Evolutionary conservation across 768 basidiomycete genomes (phyloP).

Genomic region (Suillus ampliporus): DNA sequence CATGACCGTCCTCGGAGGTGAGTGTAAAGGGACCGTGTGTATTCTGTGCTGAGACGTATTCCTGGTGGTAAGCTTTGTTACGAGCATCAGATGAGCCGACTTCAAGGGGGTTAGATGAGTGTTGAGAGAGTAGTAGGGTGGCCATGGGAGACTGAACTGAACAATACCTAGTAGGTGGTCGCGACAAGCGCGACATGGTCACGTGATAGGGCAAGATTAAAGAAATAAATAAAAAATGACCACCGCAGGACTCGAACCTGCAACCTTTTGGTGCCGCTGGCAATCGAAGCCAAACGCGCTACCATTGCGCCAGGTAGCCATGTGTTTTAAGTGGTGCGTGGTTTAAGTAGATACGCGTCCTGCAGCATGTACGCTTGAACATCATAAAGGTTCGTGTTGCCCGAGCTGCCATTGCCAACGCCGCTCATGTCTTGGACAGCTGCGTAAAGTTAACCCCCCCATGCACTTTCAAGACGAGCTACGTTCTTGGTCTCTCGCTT

Average conservation of each 20-base stretch:
- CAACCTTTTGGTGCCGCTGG: conserved; percentile 86
- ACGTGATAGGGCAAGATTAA: conserved; percentile 3
- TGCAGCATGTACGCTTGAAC: not conserved
- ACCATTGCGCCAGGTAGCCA: conserved; percentile 91
- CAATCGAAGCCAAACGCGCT: conserved; percentile 95
- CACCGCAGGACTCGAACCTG: conserved; percentile 97
- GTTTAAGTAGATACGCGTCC: not conserved
- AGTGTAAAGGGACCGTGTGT: conserved; percentile 34
- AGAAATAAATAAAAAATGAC: conserved; percentile 52
- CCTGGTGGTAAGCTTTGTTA: conserved; percentile 51
- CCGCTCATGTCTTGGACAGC: conserved; percentile 34
- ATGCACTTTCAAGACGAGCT: conserved; percentile 52
- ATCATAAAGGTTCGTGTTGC: conserved; percentile 10
- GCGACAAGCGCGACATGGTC: conserved; percentile 11
- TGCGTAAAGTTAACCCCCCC: conserved; percentile 36
- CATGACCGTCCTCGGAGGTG: conserved; percentile 60
- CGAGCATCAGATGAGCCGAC: conserved; percentile 63
- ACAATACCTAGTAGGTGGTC: conserved; percentile 7
- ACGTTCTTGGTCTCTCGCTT: conserved; percentile 44
- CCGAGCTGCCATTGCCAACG: conserved; percentile 17
- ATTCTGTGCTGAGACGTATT: conserved; percentile 43
- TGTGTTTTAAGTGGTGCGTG: conserved; percentile 40
- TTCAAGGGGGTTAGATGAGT: conserved; percentile 79
- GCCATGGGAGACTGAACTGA: conserved; percentile 34
- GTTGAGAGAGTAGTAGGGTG: conserved; percentile 58